A percentile compares a stretch with the other conserved stretches of the same genome.
Evolutionary conservation across 148 eudicot genomes (phyloP).

Genomic region (Nepenthes mirabilis): DNA sequence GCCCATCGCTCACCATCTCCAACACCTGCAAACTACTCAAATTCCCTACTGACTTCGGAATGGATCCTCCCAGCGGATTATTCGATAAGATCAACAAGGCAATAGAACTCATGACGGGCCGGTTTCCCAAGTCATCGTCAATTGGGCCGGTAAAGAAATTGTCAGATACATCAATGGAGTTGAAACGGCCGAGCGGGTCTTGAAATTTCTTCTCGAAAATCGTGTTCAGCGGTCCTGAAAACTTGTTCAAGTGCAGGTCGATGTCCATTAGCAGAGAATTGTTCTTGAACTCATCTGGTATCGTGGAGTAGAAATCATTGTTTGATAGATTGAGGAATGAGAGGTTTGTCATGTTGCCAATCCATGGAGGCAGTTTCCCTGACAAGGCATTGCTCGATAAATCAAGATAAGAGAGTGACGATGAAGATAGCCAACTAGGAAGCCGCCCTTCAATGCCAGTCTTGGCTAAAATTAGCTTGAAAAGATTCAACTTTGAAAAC

Average conservation of each 20-base stretch:
- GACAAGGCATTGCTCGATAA: slow-evolving; percentile 42
- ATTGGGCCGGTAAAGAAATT: slow-evolving; percentile 50
- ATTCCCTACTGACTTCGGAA: slow-evolving; percentile 55
- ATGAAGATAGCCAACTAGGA: slow-evolving; percentile 43
- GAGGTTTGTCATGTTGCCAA: slow-evolving; percentile 66
- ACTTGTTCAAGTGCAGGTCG: slow-evolving; percentile 63
- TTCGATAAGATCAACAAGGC: slow-evolving; percentile 41
- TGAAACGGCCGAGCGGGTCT: slow-evolving; percentile 39
- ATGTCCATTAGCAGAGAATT: slow-evolving; percentile 30
- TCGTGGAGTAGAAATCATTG: slow-evolving; percentile 30
- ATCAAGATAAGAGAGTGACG: slow-evolving; percentile 40
- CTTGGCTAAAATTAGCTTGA: slow-evolving; percentile 28
- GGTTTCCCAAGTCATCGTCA: slow-evolving; percentile 26
- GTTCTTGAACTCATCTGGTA: slow-evolving; percentile 47
- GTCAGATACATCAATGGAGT: slow-evolving; percentile 53
- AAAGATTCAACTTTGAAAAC: slow-evolving; percentile 26
- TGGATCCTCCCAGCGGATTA: slow-evolving; percentile 48
- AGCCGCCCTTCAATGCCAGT: slow-evolving; percentile 55
- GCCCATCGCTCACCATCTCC: slow-evolving; percentile 19
- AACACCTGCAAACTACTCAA: slow-evolving; percentile 28
- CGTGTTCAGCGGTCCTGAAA: slow-evolving; percentile 30
- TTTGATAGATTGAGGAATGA: slow-evolving; percentile 52
- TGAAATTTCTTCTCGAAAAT: slow-evolving; percentile 22
- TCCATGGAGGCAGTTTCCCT: slow-evolving; percentile 69
- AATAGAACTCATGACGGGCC: slow-evolving; percentile 23